Evolutionary conservation across 345 rosid genomes (phyloP).

Genomic region (Luvunga scandens): DNA sequence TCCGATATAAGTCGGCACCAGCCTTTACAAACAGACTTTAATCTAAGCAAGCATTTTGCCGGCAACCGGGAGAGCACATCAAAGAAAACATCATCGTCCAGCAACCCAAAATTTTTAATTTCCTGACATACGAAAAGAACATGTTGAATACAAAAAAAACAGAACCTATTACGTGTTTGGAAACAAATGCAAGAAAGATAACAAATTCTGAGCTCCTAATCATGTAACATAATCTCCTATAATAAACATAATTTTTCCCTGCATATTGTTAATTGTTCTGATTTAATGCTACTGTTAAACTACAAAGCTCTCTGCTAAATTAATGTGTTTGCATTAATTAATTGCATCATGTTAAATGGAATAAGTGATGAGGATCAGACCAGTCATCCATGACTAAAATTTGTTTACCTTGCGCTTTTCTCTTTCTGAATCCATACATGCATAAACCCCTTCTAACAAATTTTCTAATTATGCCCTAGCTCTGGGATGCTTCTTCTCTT

Average conservation of each 20-base stretch:
- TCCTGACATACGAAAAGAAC: slow-evolving; percentile 1
- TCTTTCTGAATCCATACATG: background rate
- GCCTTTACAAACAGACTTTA: slow-evolving; percentile 32
- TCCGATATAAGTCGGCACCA: slow-evolving; percentile 31
- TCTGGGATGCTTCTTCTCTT: background rate
- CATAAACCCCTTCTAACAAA: background rate
- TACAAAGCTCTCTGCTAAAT: background rate
- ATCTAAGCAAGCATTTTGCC: slow-evolving; percentile 25
- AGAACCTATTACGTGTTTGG: background rate
- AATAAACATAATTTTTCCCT: background rate
- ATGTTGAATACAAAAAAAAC: background rate
- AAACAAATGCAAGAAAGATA: background rate
- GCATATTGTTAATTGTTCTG: background rate
- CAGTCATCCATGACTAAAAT: background rate
- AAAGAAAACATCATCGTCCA: slow-evolving; percentile 23
- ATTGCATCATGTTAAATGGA: background rate
- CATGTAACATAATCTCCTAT: background rate
- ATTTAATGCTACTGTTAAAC: background rate
- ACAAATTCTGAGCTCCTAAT: background rate
- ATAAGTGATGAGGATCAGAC: background rate
- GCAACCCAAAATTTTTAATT: slow-evolving; percentile 7
- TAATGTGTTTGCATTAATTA: background rate
- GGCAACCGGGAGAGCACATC: slow-evolving; percentile 36
- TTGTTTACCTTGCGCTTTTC: background rate
- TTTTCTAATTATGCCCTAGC: background rate